Conservation (phyloP, 2,329 filamentous ascomycete species). For the Phialophora chinensis region DNA sequence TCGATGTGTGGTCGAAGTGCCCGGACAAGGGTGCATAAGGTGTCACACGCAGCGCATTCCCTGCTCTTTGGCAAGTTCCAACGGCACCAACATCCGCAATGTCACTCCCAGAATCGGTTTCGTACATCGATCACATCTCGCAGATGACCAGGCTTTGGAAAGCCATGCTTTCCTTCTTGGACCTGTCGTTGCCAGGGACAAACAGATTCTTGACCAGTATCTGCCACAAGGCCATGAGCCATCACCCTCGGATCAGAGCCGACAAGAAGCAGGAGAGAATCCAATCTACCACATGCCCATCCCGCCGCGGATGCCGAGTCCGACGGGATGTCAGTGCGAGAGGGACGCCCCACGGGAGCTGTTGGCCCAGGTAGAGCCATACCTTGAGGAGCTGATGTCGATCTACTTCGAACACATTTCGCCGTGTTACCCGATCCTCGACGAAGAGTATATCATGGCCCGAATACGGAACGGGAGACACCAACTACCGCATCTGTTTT, state of each 20-base stretch:
- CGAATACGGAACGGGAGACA: conserved; percentile 56
- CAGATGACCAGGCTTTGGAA: conserved; percentile 15
- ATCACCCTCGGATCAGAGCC: conserved; percentile 35
- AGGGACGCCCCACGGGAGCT: conserved; percentile 62
- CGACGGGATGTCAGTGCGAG: conserved; percentile 50
- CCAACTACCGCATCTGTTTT: conserved; percentile 58
- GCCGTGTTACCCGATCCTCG: conserved; percentile 66
- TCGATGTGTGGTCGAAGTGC: conserved; percentile 63
- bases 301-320: conserved; percentile 43
- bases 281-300: conserved; percentile 51
- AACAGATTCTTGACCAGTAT: conserved; percentile 64
- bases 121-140: conserved; percentile 26
- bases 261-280: conserved; percentile 42
- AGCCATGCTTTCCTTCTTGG: conserved; percentile 60
- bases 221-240: conserved; percentile 51
- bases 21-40: conserved; percentile 60
- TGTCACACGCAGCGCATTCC: conserved; percentile 64
- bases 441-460: conserved; percentile 59
- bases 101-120: conserved; percentile 31
- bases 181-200: conserved; percentile 64
- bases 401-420: conserved; percentile 63
- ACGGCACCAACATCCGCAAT: conserved; percentile 28
- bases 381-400: conserved; percentile 59
- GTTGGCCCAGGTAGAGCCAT: conserved; percentile 63
- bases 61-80: conserved; percentile 58